Conservation (phyloP, 192 early-diverging fungal species). For the Coemansia sp. region DNA sequence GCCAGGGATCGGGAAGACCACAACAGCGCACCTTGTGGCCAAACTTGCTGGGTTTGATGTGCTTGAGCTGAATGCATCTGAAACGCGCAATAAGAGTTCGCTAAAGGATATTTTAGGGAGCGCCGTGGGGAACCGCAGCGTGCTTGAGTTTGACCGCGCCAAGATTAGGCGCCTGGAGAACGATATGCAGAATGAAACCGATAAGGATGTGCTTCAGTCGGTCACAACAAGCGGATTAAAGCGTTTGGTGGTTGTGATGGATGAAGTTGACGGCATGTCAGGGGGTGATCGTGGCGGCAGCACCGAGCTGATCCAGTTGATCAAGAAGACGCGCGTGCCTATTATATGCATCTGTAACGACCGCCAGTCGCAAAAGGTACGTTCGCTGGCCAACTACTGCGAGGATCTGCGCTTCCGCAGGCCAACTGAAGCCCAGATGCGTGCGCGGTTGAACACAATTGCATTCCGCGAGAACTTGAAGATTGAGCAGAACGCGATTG, state of each 20-base stretch:
- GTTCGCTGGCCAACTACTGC: slow-evolving; percentile 80
- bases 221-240: slow-evolving; percentile 28
- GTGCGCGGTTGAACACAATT: slow-evolving; percentile 75
- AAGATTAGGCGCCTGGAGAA: slow-evolving; percentile 22
- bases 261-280: slow-evolving; percentile 99
- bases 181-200: slow-evolving; percentile 25
- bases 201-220: slow-evolving; percentile 22
- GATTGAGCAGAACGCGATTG: slow-evolving; percentile 75
- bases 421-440: slow-evolving; percentile 70
- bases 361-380: slow-evolving; percentile 78
- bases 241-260: slow-evolving; percentile 85
- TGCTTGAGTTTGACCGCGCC: slow-evolving; percentile 57
- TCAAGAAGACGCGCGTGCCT: slow-evolving; percentile 87
- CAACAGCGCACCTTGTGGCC: slow-evolving; percentile 87
- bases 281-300: slow-evolving; percentile 92
- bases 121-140: slow-evolving; percentile 59
- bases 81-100: slow-evolving; percentile 84
- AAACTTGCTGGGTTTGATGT: slow-evolving; percentile 75
- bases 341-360: slow-evolving; percentile 99
- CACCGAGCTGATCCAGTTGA: slow-evolving; percentile 82
- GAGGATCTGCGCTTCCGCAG: slow-evolving; percentile 77
- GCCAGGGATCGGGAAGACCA: slow-evolving; percentile 98
- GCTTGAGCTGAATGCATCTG: slow-evolving; percentile 97
- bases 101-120: slow-evolving; percentile 63
- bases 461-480: slow-evolving; percentile 73